These are phyloP conservation scores for Neofusicoccum sp. DNA, from an alignment of 2,329 filamentous ascomycete species.

Conservation along the genomic window DNA sequence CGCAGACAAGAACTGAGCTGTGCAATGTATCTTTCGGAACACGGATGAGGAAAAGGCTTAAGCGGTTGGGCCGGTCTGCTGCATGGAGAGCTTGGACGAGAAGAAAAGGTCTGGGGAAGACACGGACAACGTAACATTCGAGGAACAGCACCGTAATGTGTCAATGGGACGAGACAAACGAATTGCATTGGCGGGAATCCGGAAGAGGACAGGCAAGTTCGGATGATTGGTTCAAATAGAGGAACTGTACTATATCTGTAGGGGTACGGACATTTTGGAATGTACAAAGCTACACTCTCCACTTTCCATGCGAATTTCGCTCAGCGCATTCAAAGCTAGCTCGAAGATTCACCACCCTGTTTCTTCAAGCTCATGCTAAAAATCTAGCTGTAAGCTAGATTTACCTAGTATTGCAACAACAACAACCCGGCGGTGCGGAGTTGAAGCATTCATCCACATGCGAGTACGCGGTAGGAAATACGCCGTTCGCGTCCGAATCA, in stretches of 20 bases:
- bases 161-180: not conserved
- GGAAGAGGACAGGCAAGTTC: not conserved
- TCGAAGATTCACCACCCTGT: too few relatives aligned
- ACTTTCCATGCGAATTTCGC: too few relatives aligned
- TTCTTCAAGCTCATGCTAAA: too few relatives aligned
- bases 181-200: not conserved
- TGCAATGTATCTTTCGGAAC: too few relatives aligned
- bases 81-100: not conserved
- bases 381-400: too few relatives aligned
- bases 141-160: not conserved
- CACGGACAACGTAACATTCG: not conserved
- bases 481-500: too few relatives aligned
- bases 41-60: not conserved
- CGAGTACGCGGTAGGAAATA: too few relatives aligned
- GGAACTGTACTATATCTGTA: conserved; percentile 4
- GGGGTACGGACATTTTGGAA: not conserved
- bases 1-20: conserved; percentile 31
- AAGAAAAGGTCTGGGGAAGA: not conserved
- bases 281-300: not conserved
- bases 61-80: not conserved
- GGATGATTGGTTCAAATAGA: not conserved
- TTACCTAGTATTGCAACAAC: too few relatives aligned
- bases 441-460: too few relatives aligned
- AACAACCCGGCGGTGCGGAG: too few relatives aligned
- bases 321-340: not conserved